Evolutionary conservation across 164 flowering plant genomes (phyloP), one percentile per base, ranked within the genome.

Genomic region (Liquidambar formosana): DNA sequence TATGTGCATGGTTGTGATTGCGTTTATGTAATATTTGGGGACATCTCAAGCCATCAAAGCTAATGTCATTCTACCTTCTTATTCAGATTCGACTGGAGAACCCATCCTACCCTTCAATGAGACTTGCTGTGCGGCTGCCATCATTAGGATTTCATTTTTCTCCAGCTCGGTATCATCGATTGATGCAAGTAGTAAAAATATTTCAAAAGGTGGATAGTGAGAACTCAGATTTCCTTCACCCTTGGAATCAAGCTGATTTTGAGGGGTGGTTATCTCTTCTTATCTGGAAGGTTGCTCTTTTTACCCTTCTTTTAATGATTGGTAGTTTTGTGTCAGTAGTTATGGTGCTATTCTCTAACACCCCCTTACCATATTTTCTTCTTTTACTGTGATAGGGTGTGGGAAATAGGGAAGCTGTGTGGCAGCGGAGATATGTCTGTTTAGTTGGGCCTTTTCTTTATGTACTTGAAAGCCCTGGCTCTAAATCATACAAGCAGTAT

Each of bases 111-210:
- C 97, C 98, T 57, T 82, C 99, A 58, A 90, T 94, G 65, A 85
- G 97, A 76, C 75, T 96, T 71, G 84, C 98, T 69, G 65, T 91
- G 68, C 82, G 95, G 68, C 69, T 96, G 47, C 99, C 99, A 57
- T 88, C 93, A 25, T 70, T 96, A 61, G 88, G 88, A 23, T 86
- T 96, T 69, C 95, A 96, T 79, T 92, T 96, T 78, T 96, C 99
- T 68, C 99, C 99, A 49, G 91, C 97, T 64, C 92, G 99, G 63
- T 96, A 93, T 73, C 99, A 96, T 85, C 86, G 99, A 23, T 48
- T 96, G 76, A 88, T 96, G 90, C 86, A 92, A 80, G 85, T 96
- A 25, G 83, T 76, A 56, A 92, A 89, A 79, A 87, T 92, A 47
- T 96, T 96, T 80, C 85, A 86, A 76, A 84, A 71, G 45, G 86